Base-by-base conservation (phyloP, 2,329 filamentous ascomycete genomes). In the Seiridium unicorne region DNA sequence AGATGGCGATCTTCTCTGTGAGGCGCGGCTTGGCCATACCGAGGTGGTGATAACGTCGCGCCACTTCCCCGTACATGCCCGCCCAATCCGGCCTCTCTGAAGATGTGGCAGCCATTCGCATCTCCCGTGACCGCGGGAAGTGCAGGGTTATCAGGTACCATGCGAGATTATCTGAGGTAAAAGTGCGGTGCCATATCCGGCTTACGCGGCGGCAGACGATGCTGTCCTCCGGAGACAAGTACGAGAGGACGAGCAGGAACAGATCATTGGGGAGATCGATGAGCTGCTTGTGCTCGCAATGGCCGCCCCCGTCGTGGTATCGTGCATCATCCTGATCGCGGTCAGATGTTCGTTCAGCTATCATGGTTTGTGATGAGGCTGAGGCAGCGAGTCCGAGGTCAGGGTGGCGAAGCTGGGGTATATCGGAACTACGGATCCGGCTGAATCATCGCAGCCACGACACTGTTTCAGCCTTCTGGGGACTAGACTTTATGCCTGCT, bases 21-120 rank as follows among this genome's bases (percentile, higher is more conserved):
- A 71, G 73, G 61, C 76, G 75, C 10, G 84, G 79, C 60, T 66
- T 77, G 18, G 82, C 85, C 11, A 71, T 70, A 55, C 73, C 72
- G 44, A 89, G 76, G 66, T 83, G 73, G 63, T 81, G 73, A 69
- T 89, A 89, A 54, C 86, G 79, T 40, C 79, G 73, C 6, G 81
- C 79, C 10, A 88, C 78, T 32, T 66, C 66, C 51, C 80, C 77
- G 62, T 86, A 86, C 5, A 79, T 67, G 9, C 64, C 58, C 0
- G 76, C 63, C 79, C 79, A 83, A 61, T 76, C 66, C 32, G 54
- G 63, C 47, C 56, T 57, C 11, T 53, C 51, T 36, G 38, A 44
- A 1, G 60, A 44, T 5, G 58, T 9, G 8, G 32, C 53, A 1
- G 57, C 62, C 13, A 44, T 63, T n/a, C 82, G 78, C 46, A 81